Evolutionary conservation across 2,329 filamentous ascomycete species (phyloP), one percentile per base, ranked within the genome.

Genomic region (Esteya vermicola): DNA sequence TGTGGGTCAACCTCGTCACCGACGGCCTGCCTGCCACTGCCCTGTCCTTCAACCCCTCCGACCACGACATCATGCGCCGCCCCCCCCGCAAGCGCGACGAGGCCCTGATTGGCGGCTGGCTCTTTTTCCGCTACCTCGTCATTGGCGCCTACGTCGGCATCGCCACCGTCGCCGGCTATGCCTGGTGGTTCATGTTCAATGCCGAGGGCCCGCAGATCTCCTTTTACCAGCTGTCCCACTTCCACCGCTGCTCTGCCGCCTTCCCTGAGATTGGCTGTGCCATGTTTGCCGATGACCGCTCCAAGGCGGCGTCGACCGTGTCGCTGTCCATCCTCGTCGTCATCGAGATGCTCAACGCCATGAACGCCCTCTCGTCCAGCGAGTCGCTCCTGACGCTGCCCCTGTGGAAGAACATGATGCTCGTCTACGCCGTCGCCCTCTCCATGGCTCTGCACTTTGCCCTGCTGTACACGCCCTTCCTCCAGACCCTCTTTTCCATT

Each of bases 181-280:
- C 85, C n/a, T 98, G 91, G 91, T 98, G 86, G 85, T 98, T 96
- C 69, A 88, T 98, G 81, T 94, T 82, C 68, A 89, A 96, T 65
- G 64, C 78, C 9, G 76, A 79, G 49, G 91, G 91, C 1, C 91
- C 91, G 20, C 84, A 93, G 59, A 93, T 98, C 61, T 78, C 69
- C 47, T 94, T 96, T 65, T 81, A 73, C 59, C 85, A 98, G 57
- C 68, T 98, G 49, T 69, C 81, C 20, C 82, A 93, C 64, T 98
- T 96, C 78, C 91, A 98, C 65, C 79, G 80, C 57, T 98, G 91
- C 73, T 81, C 81, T 0, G 54, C 82, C 14, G 69, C 85, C 43
- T 96, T 93, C 65, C 75, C 86, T 0, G 80, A 89, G 52, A 85
- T 96, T 52, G 88, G 85, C 39, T 98, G 91, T 62, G 65, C 78